A percentile compares a stretch with the other conserved stretches of the same genome.
These are phyloP conservation scores for Pestalotiopsis sp. DNA, from an alignment of 2,329 filamentous ascomycete genomes.

Conservation along the genomic window DNA sequence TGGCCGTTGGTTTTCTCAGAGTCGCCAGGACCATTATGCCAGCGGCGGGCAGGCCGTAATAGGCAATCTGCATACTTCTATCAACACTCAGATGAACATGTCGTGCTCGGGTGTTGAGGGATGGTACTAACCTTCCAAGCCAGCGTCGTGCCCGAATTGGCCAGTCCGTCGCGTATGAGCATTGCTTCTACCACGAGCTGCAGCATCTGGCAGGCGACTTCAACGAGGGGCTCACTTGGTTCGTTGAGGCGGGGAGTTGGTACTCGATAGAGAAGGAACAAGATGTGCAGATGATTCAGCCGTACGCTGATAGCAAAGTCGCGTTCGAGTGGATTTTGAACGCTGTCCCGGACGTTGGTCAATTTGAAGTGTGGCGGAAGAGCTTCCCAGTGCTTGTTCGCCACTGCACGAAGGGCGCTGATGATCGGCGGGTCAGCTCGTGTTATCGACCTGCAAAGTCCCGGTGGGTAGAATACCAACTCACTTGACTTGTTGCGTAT, in stretches of 20 bases:
- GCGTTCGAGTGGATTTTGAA: conserved; percentile 21
- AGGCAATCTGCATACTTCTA: conserved; percentile 24
- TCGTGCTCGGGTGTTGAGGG: too few species aligned
- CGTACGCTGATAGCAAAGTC: conserved; percentile 33
- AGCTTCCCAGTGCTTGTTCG: conserved; percentile 24
- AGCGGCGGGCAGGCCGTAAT: conserved; percentile 35
- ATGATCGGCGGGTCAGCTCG: neutral
- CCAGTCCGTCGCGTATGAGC: conserved; percentile 28
- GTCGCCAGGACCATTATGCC: conserved; percentile 32
- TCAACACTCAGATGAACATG: conserved; percentile 14
- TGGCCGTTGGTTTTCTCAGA: conserved; percentile 17
- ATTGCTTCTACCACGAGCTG: conserved; percentile 29
- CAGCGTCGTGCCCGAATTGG: conserved; percentile 33
- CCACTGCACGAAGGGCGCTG: conserved; percentile 19
- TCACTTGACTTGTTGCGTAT: neutral
- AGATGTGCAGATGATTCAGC: conserved; percentile 33
- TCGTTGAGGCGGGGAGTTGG: conserved; percentile 22
- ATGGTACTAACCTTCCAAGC: neutral
- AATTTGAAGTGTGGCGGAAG: conserved; percentile 27
- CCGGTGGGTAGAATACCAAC: neutral
- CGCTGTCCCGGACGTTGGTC: conserved; percentile 16
- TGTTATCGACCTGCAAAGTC: neutral
- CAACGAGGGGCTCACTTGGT: conserved; percentile 24
- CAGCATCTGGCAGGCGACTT: conserved; percentile 29
- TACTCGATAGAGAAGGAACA: conserved; percentile 30